phyloP scores from a whole-genome alignment of 345 rosid species.

The Abelmoschus esculentus region DNA sequence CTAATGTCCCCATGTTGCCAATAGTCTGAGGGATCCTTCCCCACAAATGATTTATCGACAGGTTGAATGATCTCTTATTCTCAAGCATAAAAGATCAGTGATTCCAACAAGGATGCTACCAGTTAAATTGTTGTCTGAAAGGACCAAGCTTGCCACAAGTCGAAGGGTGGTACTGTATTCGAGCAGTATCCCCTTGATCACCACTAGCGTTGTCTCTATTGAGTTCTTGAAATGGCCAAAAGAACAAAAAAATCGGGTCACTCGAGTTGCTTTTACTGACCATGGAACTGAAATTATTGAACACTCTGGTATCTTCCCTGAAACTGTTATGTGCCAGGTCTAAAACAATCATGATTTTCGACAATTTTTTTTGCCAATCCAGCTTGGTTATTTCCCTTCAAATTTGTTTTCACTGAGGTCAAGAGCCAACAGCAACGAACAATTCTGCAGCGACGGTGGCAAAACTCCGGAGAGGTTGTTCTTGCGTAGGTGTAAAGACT shows the following conservation, averaged over 20 bases:
- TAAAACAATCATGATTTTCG: neutral
- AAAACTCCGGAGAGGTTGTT: conserved; percentile 1
- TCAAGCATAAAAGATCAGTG: conserved; percentile 14
- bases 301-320: conserved; percentile 14
- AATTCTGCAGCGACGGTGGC: neutral
- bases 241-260: neutral
- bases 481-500: conserved; percentile 14
- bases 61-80: conserved; percentile 19
- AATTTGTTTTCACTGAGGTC: conserved; percentile 4
- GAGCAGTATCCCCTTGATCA: conserved; percentile 18
- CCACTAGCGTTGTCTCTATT: conserved; percentile 7
- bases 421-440: neutral
- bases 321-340: conserved; percentile 12
- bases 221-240: neutral
- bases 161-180: conserved; percentile 19
- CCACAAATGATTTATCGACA: conserved; percentile 5
- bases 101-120: conserved; percentile 15
- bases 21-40: conserved; percentile 17
- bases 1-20: conserved; percentile 15
- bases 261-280: neutral
- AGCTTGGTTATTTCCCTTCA: neutral
- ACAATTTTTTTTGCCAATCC: conserved; percentile 8
- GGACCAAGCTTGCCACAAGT: conserved; percentile 15
- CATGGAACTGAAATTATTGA: conserved; percentile 14
- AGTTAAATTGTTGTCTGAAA: conserved; percentile 12